phyloP scores from a whole-genome alignment of 129 eudicot genomes.

The Gnaphalium uliginosum region DNA sequence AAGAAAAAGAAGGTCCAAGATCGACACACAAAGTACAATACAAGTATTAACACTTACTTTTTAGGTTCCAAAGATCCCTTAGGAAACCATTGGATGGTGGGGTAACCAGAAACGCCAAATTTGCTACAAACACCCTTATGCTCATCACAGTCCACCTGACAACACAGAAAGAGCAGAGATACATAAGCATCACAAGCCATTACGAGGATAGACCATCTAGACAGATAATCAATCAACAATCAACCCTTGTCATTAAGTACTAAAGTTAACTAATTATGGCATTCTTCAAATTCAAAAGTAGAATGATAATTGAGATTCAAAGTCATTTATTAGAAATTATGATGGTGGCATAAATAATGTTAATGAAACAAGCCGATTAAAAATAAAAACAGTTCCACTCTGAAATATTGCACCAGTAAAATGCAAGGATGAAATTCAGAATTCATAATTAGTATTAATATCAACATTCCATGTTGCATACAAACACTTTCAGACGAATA shows the following conservation, averaged over 20 bases:
- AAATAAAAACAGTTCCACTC: neutral
- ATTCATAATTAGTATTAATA: neutral
- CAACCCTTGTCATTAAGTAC: neutral
- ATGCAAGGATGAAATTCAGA: neutral
- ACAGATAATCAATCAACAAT: constrained; percentile 6
- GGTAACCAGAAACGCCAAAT: constrained; percentile 90
- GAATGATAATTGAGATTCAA: constrained; percentile 2
- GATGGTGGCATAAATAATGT: neutral
- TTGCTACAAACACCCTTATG: constrained; percentile 82
- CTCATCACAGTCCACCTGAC: constrained; percentile 94
- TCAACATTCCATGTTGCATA: constrained; percentile 11
- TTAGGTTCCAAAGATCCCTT: constrained; percentile 98
- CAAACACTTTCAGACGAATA: neutral
- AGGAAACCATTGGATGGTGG: constrained; percentile 98
- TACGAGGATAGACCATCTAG: constrained; percentile 8
- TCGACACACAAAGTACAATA: neutral
- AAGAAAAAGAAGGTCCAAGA: neutral
- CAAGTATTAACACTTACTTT: constrained; percentile 51
- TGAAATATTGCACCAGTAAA: neutral
- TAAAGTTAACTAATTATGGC: neutral
- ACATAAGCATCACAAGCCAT: neutral
- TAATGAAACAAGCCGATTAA: neutral
- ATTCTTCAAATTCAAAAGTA: constrained; percentile 4
- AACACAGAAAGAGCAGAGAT: constrained; percentile 22
- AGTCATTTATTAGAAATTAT: neutral